phyloP scores from a whole-genome alignment of 1,284 basidiomycete genomes.

The Trametes sp. region DNA sequence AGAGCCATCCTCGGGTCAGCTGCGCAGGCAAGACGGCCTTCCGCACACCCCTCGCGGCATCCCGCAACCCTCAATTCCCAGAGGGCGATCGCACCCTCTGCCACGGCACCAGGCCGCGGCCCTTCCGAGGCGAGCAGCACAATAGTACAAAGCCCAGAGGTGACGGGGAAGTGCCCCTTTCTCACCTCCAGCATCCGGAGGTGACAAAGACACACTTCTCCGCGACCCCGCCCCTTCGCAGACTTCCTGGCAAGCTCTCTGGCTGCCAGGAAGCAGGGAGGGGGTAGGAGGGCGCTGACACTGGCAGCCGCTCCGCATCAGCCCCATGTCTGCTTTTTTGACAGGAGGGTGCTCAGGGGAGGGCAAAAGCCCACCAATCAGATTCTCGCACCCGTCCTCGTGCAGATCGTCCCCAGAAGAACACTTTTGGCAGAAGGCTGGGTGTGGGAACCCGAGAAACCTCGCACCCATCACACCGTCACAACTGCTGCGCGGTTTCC shows the following conservation, averaged over 20 bases:
- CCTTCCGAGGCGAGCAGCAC: too few relatives aligned
- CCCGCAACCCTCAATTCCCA: too few relatives aligned
- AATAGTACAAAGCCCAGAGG: not conserved
- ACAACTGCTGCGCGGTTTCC: not conserved
- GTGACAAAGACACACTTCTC: slow-evolving; percentile 3
- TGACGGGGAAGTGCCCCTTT: slow-evolving; percentile 1
- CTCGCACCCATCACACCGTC: slow-evolving; percentile 1
- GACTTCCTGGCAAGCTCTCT: not conserved
- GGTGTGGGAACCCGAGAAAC: slow-evolving; percentile 7
- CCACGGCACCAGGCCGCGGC: too few relatives aligned
- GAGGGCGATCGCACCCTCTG: too few relatives aligned
- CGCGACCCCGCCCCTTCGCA: not conserved
- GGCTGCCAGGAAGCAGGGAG: not conserved
- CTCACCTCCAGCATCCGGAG: slow-evolving; percentile 11
- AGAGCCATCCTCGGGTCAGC: too few relatives aligned
- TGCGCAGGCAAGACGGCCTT: too few relatives aligned
- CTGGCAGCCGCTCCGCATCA: not conserved
- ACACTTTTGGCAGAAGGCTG: not conserved
- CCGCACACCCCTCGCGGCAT: too few relatives aligned
- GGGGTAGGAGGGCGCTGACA: not conserved
- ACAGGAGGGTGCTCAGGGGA: not conserved
- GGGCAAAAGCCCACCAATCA: slow-evolving; percentile 9
- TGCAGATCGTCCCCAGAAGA: not conserved
- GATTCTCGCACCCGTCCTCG: not conserved
- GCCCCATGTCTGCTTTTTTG: not conserved